Evolutionary conservation across 2,329 filamentous ascomycete genomes (phyloP).

Genomic region (Hypoxylon sp.): DNA sequence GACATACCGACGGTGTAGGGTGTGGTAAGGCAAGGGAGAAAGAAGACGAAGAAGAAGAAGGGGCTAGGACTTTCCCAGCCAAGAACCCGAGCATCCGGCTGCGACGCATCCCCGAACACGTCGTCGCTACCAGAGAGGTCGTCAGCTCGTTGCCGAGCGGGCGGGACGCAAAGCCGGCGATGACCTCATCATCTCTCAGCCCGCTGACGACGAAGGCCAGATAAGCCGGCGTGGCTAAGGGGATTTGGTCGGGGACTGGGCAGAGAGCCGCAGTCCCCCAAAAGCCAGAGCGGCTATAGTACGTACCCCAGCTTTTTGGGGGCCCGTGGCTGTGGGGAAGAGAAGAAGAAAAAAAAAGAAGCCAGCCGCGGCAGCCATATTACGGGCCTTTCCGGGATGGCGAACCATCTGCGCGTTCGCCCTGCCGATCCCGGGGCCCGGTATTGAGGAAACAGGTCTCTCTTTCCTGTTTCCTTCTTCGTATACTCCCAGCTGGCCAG

Average conservation of each 20-base stretch:
- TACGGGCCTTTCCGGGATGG: constrained; percentile 21
- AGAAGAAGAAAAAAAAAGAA: background rate
- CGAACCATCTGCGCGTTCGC: constrained; percentile 17
- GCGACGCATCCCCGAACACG: constrained; percentile 24
- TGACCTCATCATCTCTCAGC: background rate
- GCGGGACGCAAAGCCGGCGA: no score
- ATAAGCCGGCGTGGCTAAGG: constrained; percentile 16
- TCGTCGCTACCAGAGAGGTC: constrained; percentile 13
- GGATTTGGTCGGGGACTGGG: background rate
- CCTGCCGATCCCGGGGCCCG: constrained; percentile 35
- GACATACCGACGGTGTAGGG: background rate
- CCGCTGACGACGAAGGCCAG: constrained; percentile 17
- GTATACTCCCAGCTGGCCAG: no score
- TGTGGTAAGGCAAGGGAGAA: background rate
- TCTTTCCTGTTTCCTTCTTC: no score
- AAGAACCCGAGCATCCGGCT: constrained; percentile 3
- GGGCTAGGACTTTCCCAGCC: constrained; percentile 23
- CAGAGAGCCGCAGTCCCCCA: constrained; percentile 9
- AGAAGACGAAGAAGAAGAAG: no score
- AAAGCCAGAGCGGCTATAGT: no score
- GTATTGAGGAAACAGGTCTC: constrained; percentile 7
- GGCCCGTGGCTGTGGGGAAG: constrained; percentile 4
- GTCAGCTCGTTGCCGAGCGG: background rate
- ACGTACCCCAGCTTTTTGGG: background rate
- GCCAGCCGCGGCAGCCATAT: background rate